Evolutionary conservation across 768 basidiomycete genomes (phyloP).

Genomic region (Boletus barrowsii): DNA sequence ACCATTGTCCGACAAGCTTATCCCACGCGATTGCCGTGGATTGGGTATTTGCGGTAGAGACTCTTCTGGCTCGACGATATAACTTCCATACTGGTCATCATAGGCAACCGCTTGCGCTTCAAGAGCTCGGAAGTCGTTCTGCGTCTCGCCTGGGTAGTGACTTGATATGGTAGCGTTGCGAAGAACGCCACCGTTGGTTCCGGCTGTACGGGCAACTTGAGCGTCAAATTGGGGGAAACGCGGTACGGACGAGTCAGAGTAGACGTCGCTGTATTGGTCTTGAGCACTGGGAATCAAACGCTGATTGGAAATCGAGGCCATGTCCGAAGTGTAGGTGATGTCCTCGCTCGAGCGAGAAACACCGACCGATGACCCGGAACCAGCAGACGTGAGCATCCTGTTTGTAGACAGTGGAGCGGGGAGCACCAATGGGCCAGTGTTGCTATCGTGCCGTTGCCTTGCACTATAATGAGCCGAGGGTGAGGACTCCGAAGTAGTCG

Average conservation of each 20-base stretch:
- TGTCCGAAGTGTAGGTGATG: conserved; percentile 30
- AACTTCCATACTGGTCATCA: conserved; percentile 34
- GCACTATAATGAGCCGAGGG: conserved; percentile 32
- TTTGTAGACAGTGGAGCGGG: conserved; percentile 70
- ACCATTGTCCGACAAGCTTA: conserved; percentile 79
- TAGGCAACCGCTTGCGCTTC: conserved; percentile 41
- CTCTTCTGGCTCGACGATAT: conserved; percentile 38
- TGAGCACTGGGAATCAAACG: conserved; percentile 39
- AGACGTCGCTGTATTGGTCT: conserved; percentile 31
- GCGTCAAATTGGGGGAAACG: conserved; percentile 37
- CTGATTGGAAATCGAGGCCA: conserved; percentile 41
- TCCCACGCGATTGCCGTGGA: conserved; percentile 48
- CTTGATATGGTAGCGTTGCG: conserved; percentile 37
- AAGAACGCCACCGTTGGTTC: conserved; percentile 37
- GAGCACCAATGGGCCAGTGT: conserved; percentile 60
- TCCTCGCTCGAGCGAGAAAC: conserved; percentile 47
- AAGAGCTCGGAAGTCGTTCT: conserved; percentile 57
- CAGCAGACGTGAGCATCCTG: conserved; percentile 45
- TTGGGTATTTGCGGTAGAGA: conserved; percentile 12
- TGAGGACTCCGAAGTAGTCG: conserved; percentile 61
- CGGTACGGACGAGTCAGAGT: conserved; percentile 16
- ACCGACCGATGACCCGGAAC: conserved; percentile 41
- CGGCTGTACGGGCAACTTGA: conserved; percentile 39
- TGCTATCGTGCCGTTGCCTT: conserved; percentile 66
- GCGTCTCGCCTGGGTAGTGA: conserved; percentile 45